A percentile compares a stretch with the other conserved stretches of the same genome.
Evolutionary conservation across 176 grass and related monocot species (phyloP).

Genomic region (Musa acuminata): DNA sequence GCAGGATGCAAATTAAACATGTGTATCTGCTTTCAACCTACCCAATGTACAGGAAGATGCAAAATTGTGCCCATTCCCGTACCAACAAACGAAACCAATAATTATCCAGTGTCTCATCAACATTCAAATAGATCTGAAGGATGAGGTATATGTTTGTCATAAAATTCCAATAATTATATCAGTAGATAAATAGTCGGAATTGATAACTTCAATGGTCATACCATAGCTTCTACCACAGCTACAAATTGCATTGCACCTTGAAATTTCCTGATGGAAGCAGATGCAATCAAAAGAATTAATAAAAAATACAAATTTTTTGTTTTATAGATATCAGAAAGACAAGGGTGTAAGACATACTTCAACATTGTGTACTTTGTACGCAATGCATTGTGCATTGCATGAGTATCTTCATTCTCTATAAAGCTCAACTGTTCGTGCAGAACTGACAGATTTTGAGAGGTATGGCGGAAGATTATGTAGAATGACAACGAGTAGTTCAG

Average conservation of each 20-base stretch:
- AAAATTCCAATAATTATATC: not conserved
- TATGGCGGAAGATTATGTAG: slow-evolving; percentile 67
- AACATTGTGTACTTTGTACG: slow-evolving; percentile 92
- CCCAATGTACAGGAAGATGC: slow-evolving; percentile 95
- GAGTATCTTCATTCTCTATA: slow-evolving; percentile 64
- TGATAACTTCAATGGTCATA: slow-evolving; percentile 11
- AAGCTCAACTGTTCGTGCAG: slow-evolving; percentile 66
- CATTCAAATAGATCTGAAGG: slow-evolving; percentile 82
- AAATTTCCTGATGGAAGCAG: slow-evolving; percentile 56
- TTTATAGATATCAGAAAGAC: not conserved
- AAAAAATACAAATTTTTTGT: not conserved
- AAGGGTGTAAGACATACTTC: slow-evolving; percentile 40
- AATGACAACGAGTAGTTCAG: slow-evolving; percentile 65
- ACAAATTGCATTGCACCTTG: slow-evolving; percentile 91
- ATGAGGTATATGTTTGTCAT: slow-evolving; percentile 16
- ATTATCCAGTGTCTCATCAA: slow-evolving; percentile 69
- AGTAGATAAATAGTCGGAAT: not conserved
- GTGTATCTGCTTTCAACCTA: slow-evolving; percentile 28
- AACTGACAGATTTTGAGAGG: slow-evolving; percentile 57
- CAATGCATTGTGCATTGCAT: slow-evolving; percentile 58
- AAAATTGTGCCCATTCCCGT: slow-evolving; percentile 92
- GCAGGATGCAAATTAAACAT: not conserved
- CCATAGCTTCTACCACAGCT: slow-evolving; percentile 78
- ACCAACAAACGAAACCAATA: slow-evolving; percentile 93
- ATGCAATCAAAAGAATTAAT: not conserved